Evolutionary conservation across 805 yeast species (phyloP).

Genomic region (Metschnikowia koreensis): DNA sequence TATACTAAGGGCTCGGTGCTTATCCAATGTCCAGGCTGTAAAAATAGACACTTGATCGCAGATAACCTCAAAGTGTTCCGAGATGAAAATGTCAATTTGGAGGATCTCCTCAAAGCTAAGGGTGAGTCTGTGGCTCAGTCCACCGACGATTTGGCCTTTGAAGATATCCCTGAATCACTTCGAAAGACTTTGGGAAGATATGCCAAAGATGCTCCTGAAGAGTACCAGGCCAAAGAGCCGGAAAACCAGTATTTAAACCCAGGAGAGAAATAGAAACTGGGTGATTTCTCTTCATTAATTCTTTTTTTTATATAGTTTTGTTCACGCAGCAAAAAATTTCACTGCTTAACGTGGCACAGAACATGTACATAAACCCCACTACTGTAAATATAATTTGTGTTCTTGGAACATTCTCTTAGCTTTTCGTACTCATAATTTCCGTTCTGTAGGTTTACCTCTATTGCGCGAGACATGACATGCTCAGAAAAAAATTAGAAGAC

Average conservation of each 20-base stretch:
- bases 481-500: background rate
- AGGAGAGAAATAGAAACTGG: background rate
- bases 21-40: constrained; percentile 90
- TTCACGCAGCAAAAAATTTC: too few relatives aligned
- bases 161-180: constrained; percentile 61
- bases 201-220: constrained; percentile 66
- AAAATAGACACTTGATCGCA: constrained; percentile 84
- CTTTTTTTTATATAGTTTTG: too few relatives aligned
- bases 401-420: background rate
- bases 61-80: constrained; percentile 70
- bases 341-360: background rate
- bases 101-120: constrained; percentile 70
- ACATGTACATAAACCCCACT: background rate
- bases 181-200: constrained; percentile 55
- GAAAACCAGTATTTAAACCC: constrained; percentile 2
- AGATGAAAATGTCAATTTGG: constrained; percentile 74
- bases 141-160: constrained; percentile 67
- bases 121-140: constrained; percentile 72
- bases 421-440: background rate
- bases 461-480: background rate
- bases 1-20: constrained; percentile 83
- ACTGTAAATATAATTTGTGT: background rate
- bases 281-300: too few relatives aligned
- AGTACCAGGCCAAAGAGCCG: constrained; percentile 21
- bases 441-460: background rate